phyloP scores from a whole-genome alignment of 1,284 basidiomycete genomes.

The Pseudozyma tsukubaensis region DNA sequence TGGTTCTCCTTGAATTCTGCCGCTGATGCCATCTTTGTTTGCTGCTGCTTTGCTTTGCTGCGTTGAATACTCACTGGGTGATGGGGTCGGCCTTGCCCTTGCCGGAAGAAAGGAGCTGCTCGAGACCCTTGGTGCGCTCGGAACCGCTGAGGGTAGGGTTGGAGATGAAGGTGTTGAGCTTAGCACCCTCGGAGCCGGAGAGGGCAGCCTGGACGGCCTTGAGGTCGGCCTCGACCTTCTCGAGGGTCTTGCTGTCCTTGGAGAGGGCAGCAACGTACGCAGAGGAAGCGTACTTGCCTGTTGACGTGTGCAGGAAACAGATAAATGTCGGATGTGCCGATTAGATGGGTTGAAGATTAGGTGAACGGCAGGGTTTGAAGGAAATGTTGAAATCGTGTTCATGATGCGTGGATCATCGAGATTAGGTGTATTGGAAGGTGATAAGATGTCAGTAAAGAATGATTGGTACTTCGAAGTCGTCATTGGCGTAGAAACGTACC shows the following conservation, averaged over 20 bases:
- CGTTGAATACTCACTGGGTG: conserved; percentile 57
- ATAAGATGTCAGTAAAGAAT: no score
- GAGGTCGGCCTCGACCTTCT: conserved; percentile 76
- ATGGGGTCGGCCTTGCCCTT: conserved; percentile 64
- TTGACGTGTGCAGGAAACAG: conserved; percentile 68
- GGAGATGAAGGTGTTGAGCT: conserved; percentile 78
- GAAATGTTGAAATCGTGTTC: not conserved
- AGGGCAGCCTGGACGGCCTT: conserved; percentile 69
- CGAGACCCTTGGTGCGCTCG: conserved; percentile 80
- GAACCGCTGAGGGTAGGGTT: conserved; percentile 88
- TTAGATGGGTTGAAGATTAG: not conserved
- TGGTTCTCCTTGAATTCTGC: not conserved
- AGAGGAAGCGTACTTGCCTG: conserved; percentile 93
- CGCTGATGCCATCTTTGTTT: not conserved
- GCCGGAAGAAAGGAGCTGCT: conserved; percentile 73
- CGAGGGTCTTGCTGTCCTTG: conserved; percentile 72
- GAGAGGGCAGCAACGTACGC: conserved; percentile 90
- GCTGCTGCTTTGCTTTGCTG: conserved; percentile 1
- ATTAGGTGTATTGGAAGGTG: no score
- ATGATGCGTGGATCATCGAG: no score
- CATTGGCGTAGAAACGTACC: conserved; percentile 42
- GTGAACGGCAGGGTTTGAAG: not conserved
- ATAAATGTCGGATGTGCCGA: not conserved
- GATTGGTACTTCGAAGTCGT: no score
- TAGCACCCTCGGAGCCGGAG: conserved; percentile 70